These are phyloP conservation scores for Geranium brycei DNA, from an alignment of 345 rosid genomes.

Conservation along the genomic window DNA sequence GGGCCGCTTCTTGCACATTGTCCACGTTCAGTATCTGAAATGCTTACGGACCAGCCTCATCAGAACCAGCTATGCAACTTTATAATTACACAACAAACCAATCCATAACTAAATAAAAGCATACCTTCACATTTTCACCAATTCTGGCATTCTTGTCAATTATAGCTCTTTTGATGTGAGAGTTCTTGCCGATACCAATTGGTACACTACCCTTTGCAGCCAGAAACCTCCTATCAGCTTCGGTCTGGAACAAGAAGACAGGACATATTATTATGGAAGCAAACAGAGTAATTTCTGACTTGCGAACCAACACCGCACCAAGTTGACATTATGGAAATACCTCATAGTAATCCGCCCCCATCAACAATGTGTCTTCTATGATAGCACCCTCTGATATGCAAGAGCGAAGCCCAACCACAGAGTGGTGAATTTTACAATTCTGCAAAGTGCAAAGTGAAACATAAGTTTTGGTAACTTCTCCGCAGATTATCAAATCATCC, in stretches of 20 bases:
- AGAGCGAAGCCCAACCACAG: conserved; percentile 87
- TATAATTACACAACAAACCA: not conserved
- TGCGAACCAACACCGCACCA: not conserved
- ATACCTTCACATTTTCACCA: conserved; percentile 83
- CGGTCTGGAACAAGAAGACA: conserved; percentile 39
- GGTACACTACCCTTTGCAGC: conserved; percentile 91
- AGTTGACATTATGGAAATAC: conserved; percentile 15
- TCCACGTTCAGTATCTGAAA: conserved; percentile 64
- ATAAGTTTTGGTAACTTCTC: not conserved
- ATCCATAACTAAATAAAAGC: not conserved
- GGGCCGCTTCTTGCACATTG: conserved; percentile 87
- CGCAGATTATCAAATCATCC: not conserved
- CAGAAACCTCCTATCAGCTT: conserved; percentile 71
- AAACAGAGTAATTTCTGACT: not conserved
- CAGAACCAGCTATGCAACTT: not conserved
- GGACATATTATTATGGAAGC: not conserved
- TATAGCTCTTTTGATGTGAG: conserved; percentile 85
- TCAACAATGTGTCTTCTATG: conserved; percentile 76
- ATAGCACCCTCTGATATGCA: conserved; percentile 94
- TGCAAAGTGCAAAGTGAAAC: conserved; percentile 22
- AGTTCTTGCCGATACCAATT: conserved; percentile 72
- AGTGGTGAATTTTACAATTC: conserved; percentile 94
- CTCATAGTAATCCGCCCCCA: conserved; percentile 98
- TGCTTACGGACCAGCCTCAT: not conserved
- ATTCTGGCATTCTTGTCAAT: conserved; percentile 92